Percentiles rank a stretch among this genome's conserved stretches.
Evolutionary conservation across 1,139 yeast species (phyloP).

Genomic region (Kodamaea fungicola): DNA sequence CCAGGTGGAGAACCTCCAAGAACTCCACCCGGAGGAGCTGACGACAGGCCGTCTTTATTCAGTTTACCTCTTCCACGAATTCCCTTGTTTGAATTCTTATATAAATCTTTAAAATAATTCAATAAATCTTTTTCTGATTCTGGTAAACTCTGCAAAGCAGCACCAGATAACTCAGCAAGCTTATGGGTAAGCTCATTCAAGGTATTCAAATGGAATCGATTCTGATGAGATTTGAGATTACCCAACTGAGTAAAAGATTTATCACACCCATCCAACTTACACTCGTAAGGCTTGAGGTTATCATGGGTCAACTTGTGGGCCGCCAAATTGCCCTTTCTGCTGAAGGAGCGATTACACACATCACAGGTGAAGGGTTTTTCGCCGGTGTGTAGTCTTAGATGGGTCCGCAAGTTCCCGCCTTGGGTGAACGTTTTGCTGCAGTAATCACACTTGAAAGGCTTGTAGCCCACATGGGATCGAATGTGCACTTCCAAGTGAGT

Average conservation of each 20-base stretch:
- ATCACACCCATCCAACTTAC: conserved; percentile 77
- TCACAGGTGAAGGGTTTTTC: conserved; percentile 84
- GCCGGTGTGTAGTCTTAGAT: conserved; percentile 84
- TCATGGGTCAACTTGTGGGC: conserved; percentile 84
- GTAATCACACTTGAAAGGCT: conserved; percentile 74
- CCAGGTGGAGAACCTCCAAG: conserved; percentile 8
- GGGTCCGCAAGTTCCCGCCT: conserved; percentile 89
- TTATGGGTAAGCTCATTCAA: conserved; percentile 61
- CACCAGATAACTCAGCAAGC: conserved; percentile 53
- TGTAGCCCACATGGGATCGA: conserved; percentile 72
- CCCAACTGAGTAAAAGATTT: conserved; percentile 90
- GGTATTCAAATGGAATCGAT: conserved; percentile 76
- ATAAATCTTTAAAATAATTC: conserved; percentile 73
- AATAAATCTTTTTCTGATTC: conserved; percentile 64
- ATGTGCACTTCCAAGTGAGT: conserved; percentile 80
- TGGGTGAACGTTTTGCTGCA: conserved; percentile 86
- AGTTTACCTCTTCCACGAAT: conserved; percentile 82
- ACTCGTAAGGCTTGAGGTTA: conserved; percentile 72
- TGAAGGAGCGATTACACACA: conserved; percentile 68
- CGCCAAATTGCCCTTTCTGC: conserved; percentile 85
- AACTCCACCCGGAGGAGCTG: conserved; percentile 8
- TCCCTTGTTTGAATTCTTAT: conserved; percentile 86
- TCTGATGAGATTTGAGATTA: conserved; percentile 90
- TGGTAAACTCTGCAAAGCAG: conserved; percentile 49
- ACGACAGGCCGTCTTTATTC: conserved; percentile 6